Evolutionary conservation across 495 filamentous ascomycete genomes (phyloP).

Genomic region (Cetradonia linearis): DNA sequence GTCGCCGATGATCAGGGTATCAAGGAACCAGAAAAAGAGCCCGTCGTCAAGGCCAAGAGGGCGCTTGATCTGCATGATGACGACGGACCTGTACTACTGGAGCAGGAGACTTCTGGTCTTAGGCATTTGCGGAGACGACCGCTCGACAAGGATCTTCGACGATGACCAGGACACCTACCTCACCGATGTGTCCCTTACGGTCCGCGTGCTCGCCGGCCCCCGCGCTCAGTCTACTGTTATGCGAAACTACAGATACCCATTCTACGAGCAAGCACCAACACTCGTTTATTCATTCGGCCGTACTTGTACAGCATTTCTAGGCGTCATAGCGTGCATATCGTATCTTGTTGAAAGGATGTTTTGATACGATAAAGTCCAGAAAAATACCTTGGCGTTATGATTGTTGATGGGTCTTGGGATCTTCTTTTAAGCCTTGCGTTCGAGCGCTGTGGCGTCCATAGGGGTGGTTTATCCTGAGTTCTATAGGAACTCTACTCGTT

Average conservation of each 20-base stretch:
- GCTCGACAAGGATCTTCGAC: not conserved
- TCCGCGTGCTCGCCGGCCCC: not conserved
- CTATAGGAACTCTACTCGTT: too few species aligned
- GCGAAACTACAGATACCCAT: not conserved
- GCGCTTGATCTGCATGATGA: not conserved
- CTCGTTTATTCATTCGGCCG: not conserved
- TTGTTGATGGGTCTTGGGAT: too few species aligned
- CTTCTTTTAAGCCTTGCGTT: too few species aligned
- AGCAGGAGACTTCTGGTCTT: conserved; percentile 9
- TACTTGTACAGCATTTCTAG: not conserved
- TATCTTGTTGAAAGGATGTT: too few species aligned
- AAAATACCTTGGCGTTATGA: too few species aligned
- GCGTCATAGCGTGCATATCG: not conserved
- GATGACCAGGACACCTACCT: not conserved
- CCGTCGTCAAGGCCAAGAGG: conserved; percentile 3
- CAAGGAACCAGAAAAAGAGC: conserved; percentile 6
- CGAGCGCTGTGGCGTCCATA: too few species aligned
- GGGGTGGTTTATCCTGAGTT: too few species aligned
- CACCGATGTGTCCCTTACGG: not conserved
- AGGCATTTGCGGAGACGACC: conserved; percentile 4
- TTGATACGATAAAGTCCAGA: too few species aligned
- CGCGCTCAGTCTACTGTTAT: not conserved
- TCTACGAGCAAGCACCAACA: not conserved
- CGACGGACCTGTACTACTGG: not conserved
- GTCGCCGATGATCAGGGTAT: conserved; percentile 12